A percentile compares a stretch with the other conserved stretches of the same genome.
phyloP scores from a whole-genome alignment of 495 filamentous ascomycete genomes.

The Neurospora tetraspora region DNA sequence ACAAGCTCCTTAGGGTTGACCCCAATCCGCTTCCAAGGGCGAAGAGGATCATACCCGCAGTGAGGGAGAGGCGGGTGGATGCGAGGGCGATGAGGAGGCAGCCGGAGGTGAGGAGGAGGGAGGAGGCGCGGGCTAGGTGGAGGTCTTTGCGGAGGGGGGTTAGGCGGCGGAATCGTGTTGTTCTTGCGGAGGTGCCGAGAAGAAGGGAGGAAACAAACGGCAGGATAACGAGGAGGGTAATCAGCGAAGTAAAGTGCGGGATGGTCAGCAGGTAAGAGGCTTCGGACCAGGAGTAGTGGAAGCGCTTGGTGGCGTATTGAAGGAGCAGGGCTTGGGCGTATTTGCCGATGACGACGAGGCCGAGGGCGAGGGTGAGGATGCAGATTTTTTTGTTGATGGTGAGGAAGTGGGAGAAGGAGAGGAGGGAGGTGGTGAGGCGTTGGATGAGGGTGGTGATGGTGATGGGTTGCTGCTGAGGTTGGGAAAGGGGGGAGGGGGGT shows the following conservation, averaged over 20 bases:
- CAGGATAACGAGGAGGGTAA: slow-evolving; percentile 16
- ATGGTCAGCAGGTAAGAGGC: slow-evolving; percentile 20
- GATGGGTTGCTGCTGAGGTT: neutral
- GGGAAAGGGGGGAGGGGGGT: neutral
- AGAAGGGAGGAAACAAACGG: slow-evolving; percentile 9
- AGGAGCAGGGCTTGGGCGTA: slow-evolving; percentile 20
- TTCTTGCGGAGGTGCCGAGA: neutral
- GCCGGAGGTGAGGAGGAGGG: neutral
- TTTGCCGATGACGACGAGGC: slow-evolving; percentile 16
- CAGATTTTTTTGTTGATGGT: slow-evolving; percentile 8
- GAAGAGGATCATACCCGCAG: slow-evolving; percentile 13
- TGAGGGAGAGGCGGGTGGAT: neutral
- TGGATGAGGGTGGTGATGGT: neutral
- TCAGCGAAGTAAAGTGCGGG: slow-evolving; percentile 14
- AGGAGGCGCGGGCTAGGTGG: neutral
- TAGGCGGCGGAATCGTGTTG: neutral
- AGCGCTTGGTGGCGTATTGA: slow-evolving; percentile 25
- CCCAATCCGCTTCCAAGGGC: slow-evolving; percentile 15
- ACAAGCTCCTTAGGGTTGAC: slow-evolving; percentile 13
- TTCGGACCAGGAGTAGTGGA: slow-evolving; percentile 19
- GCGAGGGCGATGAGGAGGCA: slow-evolving; percentile 1
- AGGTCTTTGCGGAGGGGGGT: neutral
- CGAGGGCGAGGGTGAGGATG: slow-evolving; percentile 16
- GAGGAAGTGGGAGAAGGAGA: neutral
- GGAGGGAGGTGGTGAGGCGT: neutral